A percentile compares a stretch with the other conserved stretches of the same genome.
These are phyloP conservation scores for Rhizophora apiculata DNA, from an alignment of 345 rosid genomes.

Conservation along the genomic window DNA sequence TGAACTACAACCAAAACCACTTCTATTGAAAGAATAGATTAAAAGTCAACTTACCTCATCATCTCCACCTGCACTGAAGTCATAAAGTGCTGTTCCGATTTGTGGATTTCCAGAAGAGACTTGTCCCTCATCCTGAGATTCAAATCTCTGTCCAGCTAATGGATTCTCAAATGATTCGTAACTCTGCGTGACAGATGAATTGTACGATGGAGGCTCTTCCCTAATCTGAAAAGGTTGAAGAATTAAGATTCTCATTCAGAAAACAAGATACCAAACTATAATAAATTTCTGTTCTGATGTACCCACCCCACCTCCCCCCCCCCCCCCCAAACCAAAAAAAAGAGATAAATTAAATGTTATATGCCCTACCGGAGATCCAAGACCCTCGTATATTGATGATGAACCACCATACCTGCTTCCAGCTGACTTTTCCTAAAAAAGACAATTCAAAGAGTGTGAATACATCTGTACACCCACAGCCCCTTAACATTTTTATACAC, in stretches of 20 bases:
- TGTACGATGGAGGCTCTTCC: slow-evolving; percentile 91
- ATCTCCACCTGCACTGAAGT: slow-evolving; percentile 98
- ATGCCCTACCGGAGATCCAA: slow-evolving; percentile 61
- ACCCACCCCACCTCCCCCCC: too few species aligned
- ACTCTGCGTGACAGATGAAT: slow-evolving; percentile 53
- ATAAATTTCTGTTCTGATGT: too few species aligned
- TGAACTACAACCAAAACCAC: not conserved
- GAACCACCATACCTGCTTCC: slow-evolving; percentile 52
- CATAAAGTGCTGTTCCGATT: slow-evolving; percentile 81
- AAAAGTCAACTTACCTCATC: slow-evolving; percentile 62
- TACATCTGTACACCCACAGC: not conserved
- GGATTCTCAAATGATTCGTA: slow-evolving; percentile 79
- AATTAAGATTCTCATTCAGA: slow-evolving; percentile 10
- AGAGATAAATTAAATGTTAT: slow-evolving; percentile 6
- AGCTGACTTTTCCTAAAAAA: slow-evolving; percentile 54
- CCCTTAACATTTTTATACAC: not conserved
- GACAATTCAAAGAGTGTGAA: slow-evolving; percentile 6
- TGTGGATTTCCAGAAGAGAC: slow-evolving; percentile 61
- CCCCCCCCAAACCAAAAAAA: too few species aligned
- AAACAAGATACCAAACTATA: not conserved
- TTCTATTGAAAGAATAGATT: slow-evolving; percentile 10
- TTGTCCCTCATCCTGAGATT: slow-evolving; percentile 58
- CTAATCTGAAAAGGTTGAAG: slow-evolving; percentile 48
- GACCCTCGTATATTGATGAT: slow-evolving; percentile 58
- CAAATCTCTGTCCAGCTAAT: slow-evolving; percentile 60